Base-by-base conservation (phyloP, 768 basidiomycete genomes). In the Scleroderma citrinum region DNA sequence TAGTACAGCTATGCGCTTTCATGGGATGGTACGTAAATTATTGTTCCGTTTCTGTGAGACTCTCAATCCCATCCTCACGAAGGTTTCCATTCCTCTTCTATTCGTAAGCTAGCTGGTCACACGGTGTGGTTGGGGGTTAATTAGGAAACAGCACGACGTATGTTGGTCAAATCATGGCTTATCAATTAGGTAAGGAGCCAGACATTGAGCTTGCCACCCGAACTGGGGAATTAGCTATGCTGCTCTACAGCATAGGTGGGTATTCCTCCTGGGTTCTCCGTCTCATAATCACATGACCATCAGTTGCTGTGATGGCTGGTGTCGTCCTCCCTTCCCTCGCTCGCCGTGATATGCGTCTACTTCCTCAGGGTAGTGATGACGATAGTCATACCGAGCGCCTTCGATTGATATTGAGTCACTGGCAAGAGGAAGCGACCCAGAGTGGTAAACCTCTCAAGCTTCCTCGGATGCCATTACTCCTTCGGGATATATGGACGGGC, bases 71-170 rank as follows among this genome's bases (percentile, higher is more conserved):
- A 13, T 6, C n/a, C n/a, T n/a, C 48, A 40, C 19, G 36, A 38
- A 87, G 87, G 91, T 97, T 97, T 61, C 94, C 94, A 1, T 97
- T 93, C 73, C 73, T 96, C 35, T 96, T 97, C 68, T 93, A 92
- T 58, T 80, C 89, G 87, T 87, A 65, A 49, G 82, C 66, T 21
- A 16, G 34, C 14, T 24, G 16, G 35, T 29, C 32, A 50, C 17
- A 24, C 30, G 37, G 29, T 32, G 30, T 10, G 32, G 32, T 34
- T 31, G 34, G 31, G 12, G 26, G 35, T 26, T 24, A n/a, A 39
- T 26, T 36, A 32, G n/a, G 26, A 41, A 48, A 29, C 50, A 91
- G 89, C 14, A 97, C 94, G 8, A 94, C 93, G 1, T 97, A 94
- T 62, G 77, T 97, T 47, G 92, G 92, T 5, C 92, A 96, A 69